phyloP scores from a whole-genome alignment of 1,284 basidiomycete species.

The Irpex sp. region DNA sequence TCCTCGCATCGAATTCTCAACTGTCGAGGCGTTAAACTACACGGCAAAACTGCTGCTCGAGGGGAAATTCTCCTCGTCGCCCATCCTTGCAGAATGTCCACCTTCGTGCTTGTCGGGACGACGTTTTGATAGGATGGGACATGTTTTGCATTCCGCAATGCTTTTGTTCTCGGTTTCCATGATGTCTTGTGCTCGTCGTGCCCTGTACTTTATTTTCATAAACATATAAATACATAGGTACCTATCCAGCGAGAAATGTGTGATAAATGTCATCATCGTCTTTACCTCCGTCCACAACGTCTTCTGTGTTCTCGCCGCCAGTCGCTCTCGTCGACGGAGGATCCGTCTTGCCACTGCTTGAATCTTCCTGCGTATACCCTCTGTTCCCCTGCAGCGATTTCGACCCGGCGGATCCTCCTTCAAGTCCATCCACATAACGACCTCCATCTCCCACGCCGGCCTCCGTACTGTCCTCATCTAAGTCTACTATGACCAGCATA shows the following conservation, averaged over 20 bases:
- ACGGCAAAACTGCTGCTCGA: slow-evolving; percentile 43
- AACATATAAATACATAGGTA: not conserved
- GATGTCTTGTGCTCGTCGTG: not conserved
- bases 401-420: slow-evolving; percentile 53
- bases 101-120: slow-evolving; percentile 37
- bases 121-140: slow-evolving; percentile 57
- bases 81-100: slow-evolving; percentile 54
- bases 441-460: slow-evolving; percentile 9
- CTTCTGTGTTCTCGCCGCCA: not conserved
- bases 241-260: not conserved
- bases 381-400: slow-evolving; percentile 31
- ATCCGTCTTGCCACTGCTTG: slow-evolving; percentile 47
- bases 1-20: slow-evolving; percentile 35
- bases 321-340: slow-evolving; percentile 26
- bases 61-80: slow-evolving; percentile 13
- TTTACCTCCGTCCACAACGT: slow-evolving; percentile 8
- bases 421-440: slow-evolving; percentile 11
- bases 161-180: not conserved
- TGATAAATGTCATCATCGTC: slow-evolving; percentile 1
- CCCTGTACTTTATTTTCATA: not conserved
- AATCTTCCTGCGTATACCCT: slow-evolving; percentile 41
- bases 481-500: slow-evolving; percentile 17
- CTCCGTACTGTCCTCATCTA: slow-evolving; percentile 17
- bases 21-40: slow-evolving; percentile 66
- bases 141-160: not conserved